phyloP scores from a whole-genome alignment of 805 yeast species.

The Tetrapisispora nanseiensis region DNA sequence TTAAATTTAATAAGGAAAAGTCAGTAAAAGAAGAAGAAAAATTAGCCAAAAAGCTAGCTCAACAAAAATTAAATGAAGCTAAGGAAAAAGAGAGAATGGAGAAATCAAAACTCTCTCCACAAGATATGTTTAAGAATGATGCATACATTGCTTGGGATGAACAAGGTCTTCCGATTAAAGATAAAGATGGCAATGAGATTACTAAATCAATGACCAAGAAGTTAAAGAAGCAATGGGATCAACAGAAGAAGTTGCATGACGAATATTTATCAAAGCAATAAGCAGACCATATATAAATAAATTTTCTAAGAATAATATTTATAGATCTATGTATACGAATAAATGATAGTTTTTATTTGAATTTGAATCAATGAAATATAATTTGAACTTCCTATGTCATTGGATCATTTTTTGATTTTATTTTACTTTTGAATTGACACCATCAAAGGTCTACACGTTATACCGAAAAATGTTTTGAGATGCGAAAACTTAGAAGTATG shows the following conservation, averaged over 20 bases:
- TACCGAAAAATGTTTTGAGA: no score
- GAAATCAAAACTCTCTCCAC: slow-evolving; percentile 61
- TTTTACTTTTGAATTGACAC: no score
- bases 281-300: no score
- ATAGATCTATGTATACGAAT: no score
- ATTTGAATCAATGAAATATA: no score
- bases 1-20: slow-evolving; percentile 45
- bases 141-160: slow-evolving; percentile 76
- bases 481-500: no score
- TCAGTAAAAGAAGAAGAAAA: slow-evolving; percentile 40
- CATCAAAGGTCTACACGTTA: no score
- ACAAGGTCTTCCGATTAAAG: slow-evolving; percentile 71
- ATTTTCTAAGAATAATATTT: no score
- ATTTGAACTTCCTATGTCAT: no score
- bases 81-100: slow-evolving; percentile 54
- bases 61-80: slow-evolving; percentile 44
- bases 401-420: no score
- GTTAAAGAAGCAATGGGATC: slow-evolving; percentile 63
- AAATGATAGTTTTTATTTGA: no score
- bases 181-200: slow-evolving; percentile 68
- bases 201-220: slow-evolving; percentile 83
- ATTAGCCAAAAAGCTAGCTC: slow-evolving; percentile 37
- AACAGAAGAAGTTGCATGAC: slow-evolving; percentile 72
- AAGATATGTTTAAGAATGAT: slow-evolving; percentile 57
- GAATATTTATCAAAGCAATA: slow-evolving; percentile 36